phyloP scores from a whole-genome alignment of 257 asterid species.

The Nemophila menziesii region DNA sequence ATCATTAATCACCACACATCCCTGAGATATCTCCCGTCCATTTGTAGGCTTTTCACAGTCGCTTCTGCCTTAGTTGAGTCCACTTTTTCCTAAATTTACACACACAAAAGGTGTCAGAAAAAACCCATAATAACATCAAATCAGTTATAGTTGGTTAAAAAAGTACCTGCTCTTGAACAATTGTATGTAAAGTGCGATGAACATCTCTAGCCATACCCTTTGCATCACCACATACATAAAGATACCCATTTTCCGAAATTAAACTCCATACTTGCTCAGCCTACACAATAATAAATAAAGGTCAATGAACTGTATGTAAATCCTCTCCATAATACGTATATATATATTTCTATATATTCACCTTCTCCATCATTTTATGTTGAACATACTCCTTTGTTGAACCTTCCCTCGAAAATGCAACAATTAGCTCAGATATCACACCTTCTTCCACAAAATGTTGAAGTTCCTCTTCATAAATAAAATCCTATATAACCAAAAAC shows the following conservation, averaged over 20 bases:
- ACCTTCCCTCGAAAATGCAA: slow-evolving; percentile 77
- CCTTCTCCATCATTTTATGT: slow-evolving; percentile 65
- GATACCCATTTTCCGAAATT: slow-evolving; percentile 49
- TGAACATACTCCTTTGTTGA: slow-evolving; percentile 66
- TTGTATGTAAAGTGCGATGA: slow-evolving; percentile 59
- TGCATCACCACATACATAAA: slow-evolving; percentile 81
- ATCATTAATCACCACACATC: slow-evolving; percentile 57
- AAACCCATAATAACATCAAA: no score
- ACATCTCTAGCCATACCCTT: slow-evolving; percentile 79
- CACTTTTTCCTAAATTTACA: slow-evolving; percentile 34
- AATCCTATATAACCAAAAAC: slow-evolving; percentile 34
- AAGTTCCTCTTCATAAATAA: slow-evolving; percentile 64
- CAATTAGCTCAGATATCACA: slow-evolving; percentile 51
- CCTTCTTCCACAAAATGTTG: slow-evolving; percentile 39
- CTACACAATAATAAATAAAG: slow-evolving; percentile 21
- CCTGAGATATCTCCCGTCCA: slow-evolving; percentile 66
- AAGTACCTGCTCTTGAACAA: slow-evolving; percentile 53
- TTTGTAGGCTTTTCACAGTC: slow-evolving; percentile 57
- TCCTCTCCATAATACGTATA: neutral
- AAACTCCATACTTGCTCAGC: slow-evolving; percentile 53
- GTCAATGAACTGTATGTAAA: neutral
- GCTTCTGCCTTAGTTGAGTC: slow-evolving; percentile 58
- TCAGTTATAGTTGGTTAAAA: neutral
- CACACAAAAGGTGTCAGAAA: neutral
- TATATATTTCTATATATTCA: slow-evolving; percentile 6